Evolutionary conservation across 768 basidiomycete species (phyloP), one percentile per base, ranked within the genome.

Genomic region (Podaxis mareebaensis): DNA sequence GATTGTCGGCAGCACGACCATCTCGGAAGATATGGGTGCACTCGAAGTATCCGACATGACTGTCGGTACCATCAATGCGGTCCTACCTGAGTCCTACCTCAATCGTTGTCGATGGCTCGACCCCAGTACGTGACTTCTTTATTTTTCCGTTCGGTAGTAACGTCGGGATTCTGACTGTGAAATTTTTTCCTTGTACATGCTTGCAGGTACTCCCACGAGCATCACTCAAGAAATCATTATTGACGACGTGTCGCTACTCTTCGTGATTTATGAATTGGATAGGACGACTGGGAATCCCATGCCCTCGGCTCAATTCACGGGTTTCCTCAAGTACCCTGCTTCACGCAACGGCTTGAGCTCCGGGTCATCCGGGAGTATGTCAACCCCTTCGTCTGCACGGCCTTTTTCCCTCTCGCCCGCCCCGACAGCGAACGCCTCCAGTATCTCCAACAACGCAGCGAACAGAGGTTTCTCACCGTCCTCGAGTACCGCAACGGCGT

Each of bases 91-190:
- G 64, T 90, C 90, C 22, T 73, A 79, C 15, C 76, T 93, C 54
- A 85, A 72, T 69, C 79, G 85, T 63, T 90, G 90, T 73, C 83
- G 88, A 63, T 90, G 89, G 90, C 78, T 89, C 66, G 87, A 89
- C 71, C 73, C 82, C 65, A 75, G 90, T 91, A 70, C 73, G 89
- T 82, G 40, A 57, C 58, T 51, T 64, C 62, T 53, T 60, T 63
- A 24, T 66, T 39, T 53, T 64, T 63, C 54, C 63, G 64, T 55
- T 55, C 67, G 39, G 63, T 52, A 52, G 58, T 54, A 71, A 72
- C 71, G 69, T 65, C 67, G 73, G 65, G 73, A 65, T 59, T 28
- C 52, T 30, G 42, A 56, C 54, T 58, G 30, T 38, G 61, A 67
- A 60, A 44, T 65, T 65, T 65, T 65, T 65, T 58, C 13, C 61